Evolutionary conservation across 306 rosid genomes (phyloP).

Genomic region (Crataegus laevigata): DNA sequence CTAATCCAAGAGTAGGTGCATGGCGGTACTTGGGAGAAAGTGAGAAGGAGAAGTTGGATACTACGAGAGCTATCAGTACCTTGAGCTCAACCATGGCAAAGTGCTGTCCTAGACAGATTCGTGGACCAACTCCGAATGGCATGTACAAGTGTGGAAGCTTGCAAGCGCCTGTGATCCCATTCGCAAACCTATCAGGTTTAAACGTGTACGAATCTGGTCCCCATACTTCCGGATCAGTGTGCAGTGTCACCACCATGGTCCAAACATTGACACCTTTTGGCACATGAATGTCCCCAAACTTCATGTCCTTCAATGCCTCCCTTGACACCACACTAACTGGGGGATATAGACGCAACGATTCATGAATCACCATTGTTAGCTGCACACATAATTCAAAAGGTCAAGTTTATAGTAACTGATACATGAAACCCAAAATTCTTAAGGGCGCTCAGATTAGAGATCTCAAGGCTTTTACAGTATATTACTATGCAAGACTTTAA

Average conservation of each 20-base stretch:
- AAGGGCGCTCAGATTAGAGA: too few species aligned
- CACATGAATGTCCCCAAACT: slow-evolving; percentile 1
- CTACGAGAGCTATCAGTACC: slow-evolving; percentile 21
- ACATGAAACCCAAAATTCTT: too few species aligned
- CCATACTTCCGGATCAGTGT: slow-evolving; percentile 17
- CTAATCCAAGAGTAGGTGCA: slow-evolving; percentile 16
- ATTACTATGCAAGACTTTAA: too few species aligned
- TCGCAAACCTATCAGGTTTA: slow-evolving; percentile 17
- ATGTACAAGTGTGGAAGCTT: slow-evolving; percentile 23
- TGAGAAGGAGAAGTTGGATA: slow-evolving; percentile 32
- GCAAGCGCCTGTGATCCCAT: slow-evolving; percentile 15
- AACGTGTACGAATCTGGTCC: slow-evolving; percentile 16
- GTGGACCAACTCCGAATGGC: slow-evolving; percentile 18
- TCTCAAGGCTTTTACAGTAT: too few species aligned
- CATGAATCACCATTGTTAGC: slow-evolving; percentile 26
- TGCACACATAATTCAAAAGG: not conserved
- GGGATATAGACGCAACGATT: slow-evolving; percentile 18
- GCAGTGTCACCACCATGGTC: not conserved
- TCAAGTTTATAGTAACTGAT: not conserved
- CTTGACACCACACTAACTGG: slow-evolving; percentile 13
- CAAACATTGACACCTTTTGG: slow-evolving; percentile 21
- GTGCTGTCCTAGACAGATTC: slow-evolving; percentile 14
- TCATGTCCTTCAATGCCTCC: slow-evolving; percentile 17
- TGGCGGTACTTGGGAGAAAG: slow-evolving; percentile 34
- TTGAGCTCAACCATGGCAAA: slow-evolving; percentile 16